These are phyloP conservation scores for Yamadazyma atlantica DNA, from an alignment of 1,139 yeast genomes.

Conservation along the genomic window DNA sequence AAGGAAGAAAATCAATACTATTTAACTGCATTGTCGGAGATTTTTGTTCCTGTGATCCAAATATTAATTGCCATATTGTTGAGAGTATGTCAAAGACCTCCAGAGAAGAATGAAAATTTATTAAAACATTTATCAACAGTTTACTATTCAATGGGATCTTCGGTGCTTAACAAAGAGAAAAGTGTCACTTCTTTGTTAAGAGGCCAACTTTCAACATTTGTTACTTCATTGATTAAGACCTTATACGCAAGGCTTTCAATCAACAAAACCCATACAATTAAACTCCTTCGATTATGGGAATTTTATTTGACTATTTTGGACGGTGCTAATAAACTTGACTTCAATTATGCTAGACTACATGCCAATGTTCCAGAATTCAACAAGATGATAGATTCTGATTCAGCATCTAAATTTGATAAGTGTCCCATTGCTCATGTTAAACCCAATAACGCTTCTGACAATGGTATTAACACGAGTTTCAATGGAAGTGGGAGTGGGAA, in stretches of 20 bases:
- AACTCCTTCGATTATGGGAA: conserved; percentile 40
- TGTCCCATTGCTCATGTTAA: conserved; percentile 32
- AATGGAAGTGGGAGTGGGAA: background rate
- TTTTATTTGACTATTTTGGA: conserved; percentile 40
- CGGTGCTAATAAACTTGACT: conserved; percentile 28
- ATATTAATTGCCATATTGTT: conserved; percentile 36
- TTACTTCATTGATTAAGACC: conserved; percentile 15
- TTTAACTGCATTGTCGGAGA: conserved; percentile 29
- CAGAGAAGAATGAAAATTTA: conserved; percentile 14
- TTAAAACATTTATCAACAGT: conserved; percentile 13
- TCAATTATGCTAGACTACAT: conserved; percentile 38
- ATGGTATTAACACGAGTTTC: conserved; percentile 2
- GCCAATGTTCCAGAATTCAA: conserved; percentile 32
- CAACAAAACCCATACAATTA: conserved; percentile 23
- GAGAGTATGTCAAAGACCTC: conserved; percentile 20
- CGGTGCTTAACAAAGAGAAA: conserved; percentile 7
- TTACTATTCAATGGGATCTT: conserved; percentile 11
- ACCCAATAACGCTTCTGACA: conserved; percentile 7
- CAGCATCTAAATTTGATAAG: conserved; percentile 12
- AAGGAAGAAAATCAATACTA: conserved; percentile 23
- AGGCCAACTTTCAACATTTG: conserved; percentile 19
- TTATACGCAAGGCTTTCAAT: conserved; percentile 19
- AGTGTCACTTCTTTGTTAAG: conserved; percentile 16
- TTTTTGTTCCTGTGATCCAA: conserved; percentile 34
- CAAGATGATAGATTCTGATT: conserved; percentile 9